Base-by-base conservation (phyloP, 1,284 basidiomycete species). In the Fistulina hepatica region DNA sequence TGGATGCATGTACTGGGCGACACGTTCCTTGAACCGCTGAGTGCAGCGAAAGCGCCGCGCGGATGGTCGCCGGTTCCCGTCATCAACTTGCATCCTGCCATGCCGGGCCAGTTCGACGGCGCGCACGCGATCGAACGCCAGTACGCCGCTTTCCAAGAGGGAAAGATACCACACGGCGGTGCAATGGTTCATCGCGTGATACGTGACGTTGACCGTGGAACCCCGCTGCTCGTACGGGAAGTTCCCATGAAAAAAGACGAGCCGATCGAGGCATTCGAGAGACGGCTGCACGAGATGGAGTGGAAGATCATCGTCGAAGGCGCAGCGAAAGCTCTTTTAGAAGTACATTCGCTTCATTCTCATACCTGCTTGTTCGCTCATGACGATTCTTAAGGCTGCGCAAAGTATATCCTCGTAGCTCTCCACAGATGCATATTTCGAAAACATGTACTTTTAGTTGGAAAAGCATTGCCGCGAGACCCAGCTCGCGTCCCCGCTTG, bases 161-260 rank as follows among this genome's bases (percentile, higher is more conserved):
- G 88, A 4, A 80, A 90, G 53, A 77, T 92, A 37, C 62, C 65
- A 24, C 63, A 69, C 39, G 82, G 88, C 0, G 94, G 94, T 0
- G 81, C 77, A 3, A 98, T 98, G 94, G 81, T 97, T 1, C 94
- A 98, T 61, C 73, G 81, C 23, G 94, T 97, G 11, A 81, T 97
- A 21, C 81, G 81, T 44, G 89, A 94, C 54, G 92, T 98, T 9
- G 95, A 98, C 59, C 73, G 81, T 5, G 95, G 94, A 1, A 78
- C 85, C 52, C 92, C 94, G 0, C 54, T 41, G 19, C 9, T 33
- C 4, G 24, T 41, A 0, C 16, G 21, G 9, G 40, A 35, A 12
- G 35, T 98, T 9, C 71, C 74, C 45, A 80, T 95, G 41, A 60
- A 22, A 35, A 27, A 27, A 12, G 19, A 26, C 1, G 20, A 13